These are phyloP conservation scores for Amphicarpaea edgeworthii DNA, from an alignment of 306 rosid genomes.

Conservation along the genomic window DNA sequence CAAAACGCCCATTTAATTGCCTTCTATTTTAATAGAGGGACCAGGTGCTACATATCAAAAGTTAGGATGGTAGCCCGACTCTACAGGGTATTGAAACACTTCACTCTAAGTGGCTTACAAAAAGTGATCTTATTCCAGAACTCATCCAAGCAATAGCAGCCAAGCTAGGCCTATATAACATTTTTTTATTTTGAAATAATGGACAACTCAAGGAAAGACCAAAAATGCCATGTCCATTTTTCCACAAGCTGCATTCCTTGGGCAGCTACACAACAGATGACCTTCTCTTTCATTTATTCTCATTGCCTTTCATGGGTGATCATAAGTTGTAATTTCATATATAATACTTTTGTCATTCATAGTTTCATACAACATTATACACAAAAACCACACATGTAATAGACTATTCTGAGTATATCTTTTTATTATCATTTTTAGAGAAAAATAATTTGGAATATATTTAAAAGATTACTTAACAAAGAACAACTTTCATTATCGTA, in stretches of 20 bases:
- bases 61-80: not conserved
- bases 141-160: too few species aligned
- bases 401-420: not conserved
- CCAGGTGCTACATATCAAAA: not conserved
- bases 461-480: conserved; percentile 8
- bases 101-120: not conserved
- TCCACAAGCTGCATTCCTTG: too few species aligned
- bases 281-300: too few species aligned
- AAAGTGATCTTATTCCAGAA: too few species aligned
- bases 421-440: not conserved
- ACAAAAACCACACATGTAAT: conserved; percentile 18
- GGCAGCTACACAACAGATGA: too few species aligned
- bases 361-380: not conserved
- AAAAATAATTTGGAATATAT: conserved; percentile 5
- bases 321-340: too few species aligned
- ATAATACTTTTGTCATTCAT: not conserved
- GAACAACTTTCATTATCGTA: not conserved
- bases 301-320: too few species aligned
- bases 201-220: too few species aligned
- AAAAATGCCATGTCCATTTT: too few species aligned
- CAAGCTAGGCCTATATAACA: too few species aligned
- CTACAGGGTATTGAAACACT: conserved; percentile 6
- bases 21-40: not conserved
- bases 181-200: too few species aligned
- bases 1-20: not conserved